These are phyloP conservation scores for Eimeria zaria DNA, from an alignment of 169 alveolate genomes.

Conservation along the genomic window DNA sequence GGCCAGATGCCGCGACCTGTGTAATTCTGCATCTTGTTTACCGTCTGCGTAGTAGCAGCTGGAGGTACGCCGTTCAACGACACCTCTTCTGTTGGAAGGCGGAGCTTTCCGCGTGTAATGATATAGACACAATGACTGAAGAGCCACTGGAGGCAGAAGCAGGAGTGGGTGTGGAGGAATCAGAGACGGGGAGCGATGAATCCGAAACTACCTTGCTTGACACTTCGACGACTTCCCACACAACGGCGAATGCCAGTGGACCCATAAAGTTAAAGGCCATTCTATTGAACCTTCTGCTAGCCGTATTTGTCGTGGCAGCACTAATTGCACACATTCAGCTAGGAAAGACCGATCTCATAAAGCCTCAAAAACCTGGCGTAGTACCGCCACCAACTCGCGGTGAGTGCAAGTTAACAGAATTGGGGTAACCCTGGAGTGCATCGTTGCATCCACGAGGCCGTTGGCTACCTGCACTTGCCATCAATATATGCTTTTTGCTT, in stretches of 20 bases:
- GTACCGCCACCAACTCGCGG: background rate
- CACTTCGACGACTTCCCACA: background rate
- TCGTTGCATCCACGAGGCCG: background rate
- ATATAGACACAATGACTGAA: background rate
- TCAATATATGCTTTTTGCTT: background rate
- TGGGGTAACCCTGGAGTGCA: background rate
- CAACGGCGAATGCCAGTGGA: background rate
- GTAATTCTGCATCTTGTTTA: background rate
- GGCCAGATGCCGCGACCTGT: slow-evolving; percentile 2
- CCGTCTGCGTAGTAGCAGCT: background rate
- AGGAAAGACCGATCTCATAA: background rate
- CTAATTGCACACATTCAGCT: slow-evolving; percentile 24
- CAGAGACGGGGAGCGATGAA: background rate
- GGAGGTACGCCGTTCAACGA: background rate
- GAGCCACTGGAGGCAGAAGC: background rate
- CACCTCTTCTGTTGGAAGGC: background rate
- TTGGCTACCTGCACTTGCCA: background rate
- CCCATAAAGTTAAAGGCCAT: background rate
- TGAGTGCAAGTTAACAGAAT: background rate
- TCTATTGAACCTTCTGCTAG: background rate
- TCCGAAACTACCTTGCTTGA: background rate
- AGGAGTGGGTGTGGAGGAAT: background rate
- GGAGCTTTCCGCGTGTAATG: background rate
- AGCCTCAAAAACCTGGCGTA: background rate
- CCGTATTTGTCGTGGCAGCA: background rate